phyloP scores from a whole-genome alignment of 176 grass and related monocot species.

The Lolium perenne region DNA sequence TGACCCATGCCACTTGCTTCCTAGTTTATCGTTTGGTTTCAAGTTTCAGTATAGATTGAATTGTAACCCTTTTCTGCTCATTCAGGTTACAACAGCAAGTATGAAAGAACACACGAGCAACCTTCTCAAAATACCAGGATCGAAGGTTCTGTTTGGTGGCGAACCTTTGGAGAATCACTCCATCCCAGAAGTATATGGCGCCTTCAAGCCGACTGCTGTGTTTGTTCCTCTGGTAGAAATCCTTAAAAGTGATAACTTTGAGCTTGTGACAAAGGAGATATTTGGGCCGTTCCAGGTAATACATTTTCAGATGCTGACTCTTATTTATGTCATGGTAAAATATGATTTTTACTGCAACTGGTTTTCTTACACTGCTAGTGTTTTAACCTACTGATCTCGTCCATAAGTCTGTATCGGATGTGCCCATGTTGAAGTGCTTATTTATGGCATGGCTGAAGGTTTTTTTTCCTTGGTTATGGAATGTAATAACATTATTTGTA shows the following conservation, averaged over 20 bases:
- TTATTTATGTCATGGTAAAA: conserved; percentile 8
- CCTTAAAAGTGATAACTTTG: conserved; percentile 75
- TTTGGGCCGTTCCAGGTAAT: conserved; percentile 97
- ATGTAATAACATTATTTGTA: background rate
- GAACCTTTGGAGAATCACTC: conserved; percentile 80
- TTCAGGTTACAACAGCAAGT: conserved; percentile 79
- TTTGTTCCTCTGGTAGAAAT: conserved; percentile 92
- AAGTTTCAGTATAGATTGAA: conserved; percentile 19
- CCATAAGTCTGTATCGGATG: background rate
- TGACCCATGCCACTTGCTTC: background rate
- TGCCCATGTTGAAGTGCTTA: background rate
- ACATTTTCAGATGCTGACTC: background rate
- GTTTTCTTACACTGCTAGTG: background rate
- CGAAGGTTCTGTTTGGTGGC: conserved; percentile 91
- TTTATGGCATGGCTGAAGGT: background rate
- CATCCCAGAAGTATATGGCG: conserved; percentile 95
- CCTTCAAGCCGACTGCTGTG: conserved; percentile 84
- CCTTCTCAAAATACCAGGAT: conserved; percentile 89
- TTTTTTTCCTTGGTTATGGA: background rate
- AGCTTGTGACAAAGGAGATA: conserved; percentile 86
- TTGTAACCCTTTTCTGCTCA: background rate
- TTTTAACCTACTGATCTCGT: conserved; percentile 11
- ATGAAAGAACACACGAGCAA: conserved; percentile 80
- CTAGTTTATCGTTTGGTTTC: background rate
- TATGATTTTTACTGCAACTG: background rate